Conservation (phyloP, 2,329 filamentous ascomycete species). For the Onygenales sp. region DNA sequence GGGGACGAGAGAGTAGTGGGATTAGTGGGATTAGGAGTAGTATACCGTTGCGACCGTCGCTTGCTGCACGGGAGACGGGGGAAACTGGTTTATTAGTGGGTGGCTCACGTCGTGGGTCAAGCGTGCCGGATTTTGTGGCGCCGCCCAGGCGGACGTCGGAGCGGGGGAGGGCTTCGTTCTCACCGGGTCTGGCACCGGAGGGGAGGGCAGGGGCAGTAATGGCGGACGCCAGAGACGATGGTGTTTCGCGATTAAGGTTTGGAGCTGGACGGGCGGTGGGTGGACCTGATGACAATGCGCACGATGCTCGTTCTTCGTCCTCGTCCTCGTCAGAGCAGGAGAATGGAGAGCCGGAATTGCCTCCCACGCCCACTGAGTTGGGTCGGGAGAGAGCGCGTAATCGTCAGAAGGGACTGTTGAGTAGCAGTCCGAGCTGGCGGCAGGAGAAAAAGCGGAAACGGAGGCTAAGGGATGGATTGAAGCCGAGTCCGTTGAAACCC, state of each 20-base stretch:
- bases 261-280: constrained; percentile 2
- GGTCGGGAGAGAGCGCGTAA: constrained; percentile 26
- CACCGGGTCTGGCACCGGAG: no score
- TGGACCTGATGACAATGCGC: neutral
- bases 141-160: neutral
- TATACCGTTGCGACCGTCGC: constrained; percentile 28
- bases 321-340: constrained; percentile 11
- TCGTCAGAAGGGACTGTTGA: constrained; percentile 16
- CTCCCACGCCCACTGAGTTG: constrained; percentile 37
- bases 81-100: constrained; percentile 11
- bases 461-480: constrained; percentile 13
- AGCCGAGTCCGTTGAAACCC: constrained; percentile 23
- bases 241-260: neutral
- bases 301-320: neutral
- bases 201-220: neutral
- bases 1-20: constrained; percentile 9
- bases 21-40: constrained; percentile 22
- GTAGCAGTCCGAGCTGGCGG: constrained; percentile 28
- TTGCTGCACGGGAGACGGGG: constrained; percentile 2
- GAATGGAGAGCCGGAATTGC: constrained; percentile 54
- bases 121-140: constrained; percentile 9
- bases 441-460: constrained; percentile 19
- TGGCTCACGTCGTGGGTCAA: constrained; percentile 17
- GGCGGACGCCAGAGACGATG: neutral
- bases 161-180: no score